Percentiles rank a stretch among this genome's conserved stretches.
phyloP scores from a whole-genome alignment of 352 stramenopile species.

The Salisapilia sapeloensis region DNA sequence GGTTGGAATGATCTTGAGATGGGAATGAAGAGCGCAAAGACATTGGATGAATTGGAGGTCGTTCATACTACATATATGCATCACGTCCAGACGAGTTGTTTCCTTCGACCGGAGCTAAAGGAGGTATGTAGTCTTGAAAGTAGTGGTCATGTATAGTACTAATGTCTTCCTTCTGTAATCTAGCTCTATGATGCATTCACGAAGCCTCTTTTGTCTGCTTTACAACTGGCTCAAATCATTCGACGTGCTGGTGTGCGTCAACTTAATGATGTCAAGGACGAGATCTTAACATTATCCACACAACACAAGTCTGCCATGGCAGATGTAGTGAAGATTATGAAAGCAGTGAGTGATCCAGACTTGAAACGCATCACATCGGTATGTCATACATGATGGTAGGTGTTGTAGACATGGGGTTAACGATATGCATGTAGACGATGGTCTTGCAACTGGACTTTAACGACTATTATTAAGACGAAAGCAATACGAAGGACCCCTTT shows the following conservation, averaged over 20 bases:
- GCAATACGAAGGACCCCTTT: too few relatives aligned
- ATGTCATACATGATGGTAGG: neutral
- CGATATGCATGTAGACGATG: too few relatives aligned
- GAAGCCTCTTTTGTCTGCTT: constrained; percentile 2
- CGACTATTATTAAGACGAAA: too few relatives aligned
- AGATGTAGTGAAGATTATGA: too few relatives aligned
- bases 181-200: constrained; percentile 2
- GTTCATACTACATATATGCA: constrained; percentile 3
- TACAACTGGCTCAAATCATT: constrained; percentile 6
- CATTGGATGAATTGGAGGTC: constrained; percentile 2
- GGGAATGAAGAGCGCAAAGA: constrained; percentile 1
- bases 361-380: neutral
- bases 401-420: too few relatives aligned
- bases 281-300: constrained; percentile 2
- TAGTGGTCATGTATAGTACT: neutral
- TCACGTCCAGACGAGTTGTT: constrained; percentile 5
- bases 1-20: constrained; percentile 4
- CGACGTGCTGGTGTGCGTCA: constrained; percentile 1
- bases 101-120: constrained; percentile 3
- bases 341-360: too few relatives aligned
- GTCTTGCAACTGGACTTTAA: too few relatives aligned
- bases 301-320: too few relatives aligned
- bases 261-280: constrained; percentile 4
- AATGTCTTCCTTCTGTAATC: too few relatives aligned
- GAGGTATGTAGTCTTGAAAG: constrained; percentile 2